Evolutionary conservation across 352 stramenopile genomes (phyloP).

Genomic region (Chrysophaeum taylorii): DNA sequence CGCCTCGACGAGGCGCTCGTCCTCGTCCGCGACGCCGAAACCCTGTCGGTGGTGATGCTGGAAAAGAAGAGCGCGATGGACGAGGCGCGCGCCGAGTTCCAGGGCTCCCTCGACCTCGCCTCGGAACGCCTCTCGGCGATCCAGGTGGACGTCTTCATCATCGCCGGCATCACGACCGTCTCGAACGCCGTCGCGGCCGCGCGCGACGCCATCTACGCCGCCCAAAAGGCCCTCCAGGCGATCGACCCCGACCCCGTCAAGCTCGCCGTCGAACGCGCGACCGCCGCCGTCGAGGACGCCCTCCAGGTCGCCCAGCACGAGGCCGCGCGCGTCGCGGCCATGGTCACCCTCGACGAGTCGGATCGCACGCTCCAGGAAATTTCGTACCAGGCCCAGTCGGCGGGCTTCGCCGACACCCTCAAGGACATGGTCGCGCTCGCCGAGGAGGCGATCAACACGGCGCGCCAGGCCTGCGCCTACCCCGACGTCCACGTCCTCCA

Average conservation of each 20-base stretch:
- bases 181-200: neutral
- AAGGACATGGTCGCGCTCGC: neutral
- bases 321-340: neutral
- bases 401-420: neutral
- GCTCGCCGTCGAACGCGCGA: neutral
- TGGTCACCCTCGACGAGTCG: neutral
- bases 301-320: neutral
- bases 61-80: neutral
- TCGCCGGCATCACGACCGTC: neutral
- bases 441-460: neutral
- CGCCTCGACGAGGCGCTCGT: neutral
- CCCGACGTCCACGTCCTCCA: neutral
- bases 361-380: neutral
- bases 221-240: slow-evolving; percentile 8
- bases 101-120: neutral
- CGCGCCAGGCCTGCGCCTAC: neutral
- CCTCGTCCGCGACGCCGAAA: neutral
- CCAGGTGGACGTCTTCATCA: slow-evolving; percentile 12
- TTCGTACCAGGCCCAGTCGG: neutral
- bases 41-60: neutral
- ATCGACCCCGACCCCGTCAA: slow-evolving; percentile 1
- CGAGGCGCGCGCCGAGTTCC: slow-evolving; percentile 3
- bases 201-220: slow-evolving; percentile 7
- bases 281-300: neutral
- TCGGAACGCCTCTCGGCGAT: neutral